Conservation (phyloP, 176 grass and related monocot species). For the Ananas comosus region DNA sequence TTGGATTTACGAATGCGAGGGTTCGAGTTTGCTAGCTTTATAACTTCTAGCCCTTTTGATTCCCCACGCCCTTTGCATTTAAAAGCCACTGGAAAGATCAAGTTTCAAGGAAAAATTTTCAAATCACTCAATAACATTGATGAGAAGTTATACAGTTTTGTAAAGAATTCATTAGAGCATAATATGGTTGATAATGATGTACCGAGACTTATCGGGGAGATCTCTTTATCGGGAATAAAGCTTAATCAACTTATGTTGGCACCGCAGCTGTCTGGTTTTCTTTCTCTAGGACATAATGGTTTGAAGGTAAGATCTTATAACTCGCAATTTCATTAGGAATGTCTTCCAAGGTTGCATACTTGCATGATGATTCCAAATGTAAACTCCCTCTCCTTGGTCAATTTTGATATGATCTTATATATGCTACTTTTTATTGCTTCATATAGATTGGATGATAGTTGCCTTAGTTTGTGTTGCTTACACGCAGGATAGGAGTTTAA, state of each 20-base stretch:
- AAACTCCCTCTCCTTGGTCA: too few relatives aligned
- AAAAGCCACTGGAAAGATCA: constrained; percentile 91
- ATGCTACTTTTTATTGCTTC: too few relatives aligned
- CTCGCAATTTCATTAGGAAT: not conserved
- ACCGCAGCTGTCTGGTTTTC: constrained; percentile 72
- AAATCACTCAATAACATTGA: constrained; percentile 44
- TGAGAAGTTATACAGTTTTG: constrained; percentile 25
- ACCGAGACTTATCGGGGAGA: constrained; percentile 63
- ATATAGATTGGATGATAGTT: too few relatives aligned
- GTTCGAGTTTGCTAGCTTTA: constrained; percentile 92
- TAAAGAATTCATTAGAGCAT: constrained; percentile 33
- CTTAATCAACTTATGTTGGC: constrained; percentile 96
- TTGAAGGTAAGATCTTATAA: constrained; percentile 55
- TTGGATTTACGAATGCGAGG: constrained; percentile 91
- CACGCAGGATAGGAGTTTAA: too few relatives aligned
- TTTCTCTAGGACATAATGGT: constrained; percentile 69
- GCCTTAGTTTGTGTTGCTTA: too few relatives aligned
- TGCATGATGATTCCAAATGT: too few relatives aligned
- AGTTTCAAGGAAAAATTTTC: constrained; percentile 89
- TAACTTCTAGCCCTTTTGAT: constrained; percentile 77
- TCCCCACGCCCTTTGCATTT: constrained; percentile 77
- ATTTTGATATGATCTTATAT: too few relatives aligned
- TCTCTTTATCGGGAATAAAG: constrained; percentile 85
- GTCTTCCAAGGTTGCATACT: not conserved
- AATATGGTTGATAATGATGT: constrained; percentile 24